phyloP scores from a whole-genome alignment of 345 rosid genomes.

The Brassica cretica region DNA sequence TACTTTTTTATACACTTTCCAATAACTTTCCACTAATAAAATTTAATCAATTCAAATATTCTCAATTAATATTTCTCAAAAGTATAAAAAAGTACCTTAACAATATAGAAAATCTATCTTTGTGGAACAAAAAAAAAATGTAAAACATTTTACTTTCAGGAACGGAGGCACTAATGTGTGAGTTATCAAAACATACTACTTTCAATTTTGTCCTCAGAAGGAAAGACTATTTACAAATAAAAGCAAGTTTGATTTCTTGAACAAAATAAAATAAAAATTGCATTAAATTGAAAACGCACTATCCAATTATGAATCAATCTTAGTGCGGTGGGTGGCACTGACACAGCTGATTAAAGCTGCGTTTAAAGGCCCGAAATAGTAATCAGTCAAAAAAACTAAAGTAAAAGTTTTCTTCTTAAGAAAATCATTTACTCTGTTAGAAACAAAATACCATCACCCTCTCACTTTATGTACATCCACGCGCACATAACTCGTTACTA shows the following conservation, averaged over 20 bases:
- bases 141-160: too few relatives aligned
- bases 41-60: too few relatives aligned
- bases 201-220: neutral
- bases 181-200: neutral
- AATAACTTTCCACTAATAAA: too few relatives aligned
- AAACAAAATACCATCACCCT: neutral
- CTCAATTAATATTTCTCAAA: too few relatives aligned
- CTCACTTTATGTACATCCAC: constrained; percentile 15
- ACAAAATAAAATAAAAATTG: neutral
- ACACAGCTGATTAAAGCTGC: constrained; percentile 50
- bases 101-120: too few relatives aligned
- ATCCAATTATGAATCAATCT: constrained; percentile 62
- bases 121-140: too few relatives aligned
- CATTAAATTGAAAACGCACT: constrained; percentile 23
- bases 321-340: constrained; percentile 84
- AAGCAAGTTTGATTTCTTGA: constrained; percentile 4
- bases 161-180: too few relatives aligned
- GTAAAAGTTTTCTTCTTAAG: constrained; percentile 29
- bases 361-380: constrained; percentile 48
- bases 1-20: too few relatives aligned
- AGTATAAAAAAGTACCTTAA: too few relatives aligned
- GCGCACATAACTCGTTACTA: neutral
- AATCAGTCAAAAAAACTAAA: constrained; percentile 28
- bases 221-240: constrained; percentile 3
- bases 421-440: constrained; percentile 22